A percentile compares a stretch with the other conserved stretches of the same genome.
Evolutionary conservation across 306 rosid species (phyloP).

Genomic region (Heteromeles arbutifolia): DNA sequence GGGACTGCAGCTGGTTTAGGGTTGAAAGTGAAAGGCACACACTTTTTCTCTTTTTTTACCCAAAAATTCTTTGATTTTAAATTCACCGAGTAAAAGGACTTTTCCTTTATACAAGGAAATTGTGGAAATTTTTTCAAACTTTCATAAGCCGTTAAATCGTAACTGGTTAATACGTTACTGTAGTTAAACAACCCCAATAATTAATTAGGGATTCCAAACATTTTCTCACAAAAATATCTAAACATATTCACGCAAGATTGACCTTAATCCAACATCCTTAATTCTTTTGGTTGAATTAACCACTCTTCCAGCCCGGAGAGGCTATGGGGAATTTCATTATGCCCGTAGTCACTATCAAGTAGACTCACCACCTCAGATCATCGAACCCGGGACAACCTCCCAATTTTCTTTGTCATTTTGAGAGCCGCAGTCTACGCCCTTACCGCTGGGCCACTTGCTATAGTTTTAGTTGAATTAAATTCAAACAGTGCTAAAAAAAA

Average conservation of each 20-base stretch:
- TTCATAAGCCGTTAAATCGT: background rate
- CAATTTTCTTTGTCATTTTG: no score
- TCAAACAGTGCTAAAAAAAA: no score
- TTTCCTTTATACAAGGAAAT: background rate
- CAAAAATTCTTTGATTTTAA: background rate
- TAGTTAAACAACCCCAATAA: background rate
- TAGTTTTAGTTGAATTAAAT: no score
- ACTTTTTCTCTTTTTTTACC: background rate
- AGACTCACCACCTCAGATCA: no score
- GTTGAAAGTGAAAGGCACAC: slow-evolving; percentile 7
- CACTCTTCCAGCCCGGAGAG: no score
- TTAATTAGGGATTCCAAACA: background rate
- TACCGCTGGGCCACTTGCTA: no score
- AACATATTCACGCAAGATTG: background rate
- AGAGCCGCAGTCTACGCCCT: no score
- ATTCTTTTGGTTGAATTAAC: background rate
- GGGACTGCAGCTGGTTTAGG: background rate
- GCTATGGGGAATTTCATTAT: no score
- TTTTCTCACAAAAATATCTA: background rate
- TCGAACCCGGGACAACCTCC: no score
- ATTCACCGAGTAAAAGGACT: background rate
- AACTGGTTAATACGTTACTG: background rate
- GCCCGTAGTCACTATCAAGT: no score
- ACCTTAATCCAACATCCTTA: background rate
- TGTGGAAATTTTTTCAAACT: background rate